These are phyloP conservation scores for Elaphomyces granulatus DNA, from an alignment of 495 filamentous ascomycete species.

Conservation along the genomic window DNA sequence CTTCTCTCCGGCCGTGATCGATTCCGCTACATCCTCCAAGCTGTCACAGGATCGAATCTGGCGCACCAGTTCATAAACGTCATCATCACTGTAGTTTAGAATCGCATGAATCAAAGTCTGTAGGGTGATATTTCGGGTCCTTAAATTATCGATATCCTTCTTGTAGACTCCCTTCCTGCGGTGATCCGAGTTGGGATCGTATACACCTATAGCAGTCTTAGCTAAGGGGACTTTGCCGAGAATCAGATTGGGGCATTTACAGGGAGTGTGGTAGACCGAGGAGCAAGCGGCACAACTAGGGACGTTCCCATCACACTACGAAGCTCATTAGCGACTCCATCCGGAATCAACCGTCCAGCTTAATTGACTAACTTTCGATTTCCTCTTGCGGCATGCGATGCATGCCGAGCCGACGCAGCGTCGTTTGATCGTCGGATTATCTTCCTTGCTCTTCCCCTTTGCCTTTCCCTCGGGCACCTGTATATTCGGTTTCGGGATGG, in stretches of 20 bases:
- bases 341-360: conserved; percentile 8
- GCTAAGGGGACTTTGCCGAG: background rate
- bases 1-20: conserved; percentile 46
- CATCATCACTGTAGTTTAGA: conserved; percentile 70
- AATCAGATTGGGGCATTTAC: conserved; percentile 13
- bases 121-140: conserved; percentile 75
- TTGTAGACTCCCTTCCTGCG: conserved; percentile 93
- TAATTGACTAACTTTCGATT: conserved; percentile 51
- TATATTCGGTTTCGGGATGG: background rate
- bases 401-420: conserved; percentile 90
- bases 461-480: conserved; percentile 5
- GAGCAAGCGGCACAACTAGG: conserved; percentile 90
- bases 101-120: conserved; percentile 89
- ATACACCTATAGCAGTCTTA: conserved; percentile 40
- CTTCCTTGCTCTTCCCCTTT: conserved; percentile 21
- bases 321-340: conserved; percentile 6
- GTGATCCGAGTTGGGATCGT: conserved; percentile 92
- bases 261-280: conserved; percentile 80
- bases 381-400: conserved; percentile 78
- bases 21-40: conserved; percentile 77
- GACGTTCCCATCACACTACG: conserved; percentile 75
- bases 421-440: conserved; percentile 43
- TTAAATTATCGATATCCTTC: conserved; percentile 80
- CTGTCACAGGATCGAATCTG: conserved; percentile 88
- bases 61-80: conserved; percentile 64